Evolutionary conservation across 352 stramenopile genomes (phyloP).

Genomic region (Pythium aristosporum): DNA sequence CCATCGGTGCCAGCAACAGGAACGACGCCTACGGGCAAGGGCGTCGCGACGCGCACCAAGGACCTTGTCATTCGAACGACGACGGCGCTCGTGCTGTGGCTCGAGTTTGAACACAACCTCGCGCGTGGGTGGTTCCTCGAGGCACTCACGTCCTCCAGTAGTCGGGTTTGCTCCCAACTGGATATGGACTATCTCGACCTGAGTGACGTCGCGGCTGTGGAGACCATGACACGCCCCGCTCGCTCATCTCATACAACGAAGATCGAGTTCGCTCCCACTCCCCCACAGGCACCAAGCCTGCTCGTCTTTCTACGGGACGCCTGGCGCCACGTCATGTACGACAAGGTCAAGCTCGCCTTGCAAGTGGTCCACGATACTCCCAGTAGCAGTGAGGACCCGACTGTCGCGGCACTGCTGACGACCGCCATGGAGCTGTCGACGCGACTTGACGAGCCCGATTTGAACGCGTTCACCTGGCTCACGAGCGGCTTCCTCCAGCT

Average conservation of each 20-base stretch:
- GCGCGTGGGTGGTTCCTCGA: slow-evolving; percentile 45
- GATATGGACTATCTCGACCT: slow-evolving; percentile 48
- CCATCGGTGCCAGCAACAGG: background rate
- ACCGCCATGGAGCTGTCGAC: slow-evolving; percentile 40
- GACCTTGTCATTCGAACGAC: slow-evolving; percentile 34
- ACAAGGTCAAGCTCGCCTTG: slow-evolving; percentile 40
- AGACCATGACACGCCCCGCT: background rate
- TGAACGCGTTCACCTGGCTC: slow-evolving; percentile 45
- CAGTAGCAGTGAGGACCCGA: slow-evolving; percentile 20
- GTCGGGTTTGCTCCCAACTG: slow-evolving; percentile 5
- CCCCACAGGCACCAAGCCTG: background rate
- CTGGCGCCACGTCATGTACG: slow-evolving; percentile 38
- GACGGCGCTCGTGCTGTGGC: slow-evolving; percentile 28
- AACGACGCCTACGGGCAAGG: background rate
- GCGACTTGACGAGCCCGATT: slow-evolving; percentile 44
- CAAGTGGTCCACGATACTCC: slow-evolving; percentile 36
- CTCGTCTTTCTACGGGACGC: slow-evolving; percentile 33
- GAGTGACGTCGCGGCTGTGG: slow-evolving; percentile 4
- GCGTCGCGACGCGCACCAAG: slow-evolving; percentile 36
- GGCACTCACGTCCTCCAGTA: slow-evolving; percentile 28
- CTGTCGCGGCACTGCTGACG: slow-evolving; percentile 34
- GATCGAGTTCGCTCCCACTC: background rate
- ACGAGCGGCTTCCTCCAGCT: slow-evolving; percentile 47
- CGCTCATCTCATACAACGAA: background rate
- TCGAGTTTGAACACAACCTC: slow-evolving; percentile 60